A percentile compares a stretch with the other conserved stretches of the same genome.
phyloP scores from a whole-genome alignment of 352 stramenopile genomes.

The Phytophthora meadii region DNA sequence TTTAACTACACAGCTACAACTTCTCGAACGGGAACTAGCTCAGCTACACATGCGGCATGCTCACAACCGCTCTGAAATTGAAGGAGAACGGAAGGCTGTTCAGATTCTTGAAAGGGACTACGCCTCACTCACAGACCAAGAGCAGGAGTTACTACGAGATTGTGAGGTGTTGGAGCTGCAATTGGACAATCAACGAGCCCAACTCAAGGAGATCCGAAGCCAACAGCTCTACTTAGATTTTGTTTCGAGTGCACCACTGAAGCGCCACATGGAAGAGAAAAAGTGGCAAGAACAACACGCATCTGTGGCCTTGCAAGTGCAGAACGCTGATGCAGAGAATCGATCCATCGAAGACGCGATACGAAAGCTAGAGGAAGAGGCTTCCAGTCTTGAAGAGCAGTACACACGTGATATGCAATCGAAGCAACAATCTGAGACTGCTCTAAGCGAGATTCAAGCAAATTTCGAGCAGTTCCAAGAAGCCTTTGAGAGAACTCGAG shows the following conservation, averaged over 20 bases:
- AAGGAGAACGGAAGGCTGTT: conserved; percentile 47
- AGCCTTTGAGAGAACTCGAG: conserved; percentile 38
- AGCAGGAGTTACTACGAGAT: conserved; percentile 50
- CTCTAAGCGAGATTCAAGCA: conserved; percentile 30
- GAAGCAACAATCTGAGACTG: conserved; percentile 17
- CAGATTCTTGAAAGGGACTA: conserved; percentile 62
- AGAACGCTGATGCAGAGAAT: conserved; percentile 53
- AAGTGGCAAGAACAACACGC: conserved; percentile 62
- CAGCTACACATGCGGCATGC: conserved; percentile 41
- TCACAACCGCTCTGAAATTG: conserved; percentile 47
- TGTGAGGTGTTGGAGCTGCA: conserved; percentile 50
- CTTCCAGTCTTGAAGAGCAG: conserved; percentile 47
- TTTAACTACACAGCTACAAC: conserved; percentile 35
- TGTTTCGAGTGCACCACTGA: conserved; percentile 59
- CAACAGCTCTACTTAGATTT: conserved; percentile 68
- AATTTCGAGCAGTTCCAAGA: conserved; percentile 38
- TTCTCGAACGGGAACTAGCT: conserved; percentile 49
- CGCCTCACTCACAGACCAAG: conserved; percentile 46
- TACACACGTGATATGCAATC: conserved; percentile 40
- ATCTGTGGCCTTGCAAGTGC: conserved; percentile 30
- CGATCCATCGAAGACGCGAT: conserved; percentile 51
- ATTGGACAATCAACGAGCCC: conserved; percentile 45
- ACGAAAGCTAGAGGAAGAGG: conserved; percentile 40
- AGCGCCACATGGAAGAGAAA: conserved; percentile 69
- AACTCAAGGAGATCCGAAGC: conserved; percentile 52